Conservation (phyloP, 306 rosid species). For the Castanea sativa region DNA sequence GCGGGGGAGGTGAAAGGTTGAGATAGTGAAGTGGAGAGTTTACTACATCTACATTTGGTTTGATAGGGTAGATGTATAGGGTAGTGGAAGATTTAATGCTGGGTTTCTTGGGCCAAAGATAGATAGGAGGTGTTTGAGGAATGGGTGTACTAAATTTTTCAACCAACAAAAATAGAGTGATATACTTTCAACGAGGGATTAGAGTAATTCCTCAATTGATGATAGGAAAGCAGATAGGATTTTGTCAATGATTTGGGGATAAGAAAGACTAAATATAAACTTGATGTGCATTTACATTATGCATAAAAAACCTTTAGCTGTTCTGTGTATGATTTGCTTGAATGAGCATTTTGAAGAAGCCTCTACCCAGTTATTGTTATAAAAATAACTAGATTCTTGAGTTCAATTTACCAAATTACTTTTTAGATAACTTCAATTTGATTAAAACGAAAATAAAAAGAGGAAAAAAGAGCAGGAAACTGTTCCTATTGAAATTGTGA, state of each 20-base stretch:
- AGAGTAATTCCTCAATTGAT: background rate
- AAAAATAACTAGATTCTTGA: background rate
- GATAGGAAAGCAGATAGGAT: background rate
- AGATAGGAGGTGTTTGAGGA: background rate
- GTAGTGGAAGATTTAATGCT: background rate
- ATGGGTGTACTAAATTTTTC: background rate
- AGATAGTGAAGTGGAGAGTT: background rate
- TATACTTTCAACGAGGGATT: background rate
- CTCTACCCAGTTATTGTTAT: background rate
- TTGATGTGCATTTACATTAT: background rate
- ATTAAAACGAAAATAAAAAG: background rate
- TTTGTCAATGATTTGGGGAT: background rate
- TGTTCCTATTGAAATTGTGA: background rate
- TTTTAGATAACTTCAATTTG: background rate
- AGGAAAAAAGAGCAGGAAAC: background rate
- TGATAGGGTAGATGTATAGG: background rate
- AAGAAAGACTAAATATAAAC: background rate
- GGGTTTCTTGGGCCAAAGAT: background rate
- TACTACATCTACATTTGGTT: background rate
- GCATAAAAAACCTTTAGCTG: background rate
- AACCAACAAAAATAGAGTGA: background rate
- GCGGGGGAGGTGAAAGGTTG: background rate
- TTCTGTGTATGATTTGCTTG: background rate
- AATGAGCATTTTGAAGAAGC: background rate
- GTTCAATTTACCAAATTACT: background rate